phyloP scores from a whole-genome alignment of 306 rosid species.

The Arachis stenosperma region DNA sequence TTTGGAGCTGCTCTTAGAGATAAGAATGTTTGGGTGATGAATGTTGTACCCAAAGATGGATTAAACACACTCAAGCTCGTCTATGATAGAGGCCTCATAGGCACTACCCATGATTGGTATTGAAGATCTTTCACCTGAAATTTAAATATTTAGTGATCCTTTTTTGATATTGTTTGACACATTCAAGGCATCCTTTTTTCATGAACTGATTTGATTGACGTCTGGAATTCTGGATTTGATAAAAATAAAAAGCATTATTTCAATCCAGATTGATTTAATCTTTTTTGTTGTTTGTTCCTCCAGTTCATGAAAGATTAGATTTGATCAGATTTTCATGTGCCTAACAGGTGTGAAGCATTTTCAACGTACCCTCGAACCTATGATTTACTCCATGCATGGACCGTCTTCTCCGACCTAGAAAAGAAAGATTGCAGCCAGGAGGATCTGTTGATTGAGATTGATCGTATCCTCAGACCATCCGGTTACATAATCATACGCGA shows the following conservation, averaged over 20 bases:
- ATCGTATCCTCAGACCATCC: conserved; percentile 81
- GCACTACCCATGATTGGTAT: conserved; percentile 82
- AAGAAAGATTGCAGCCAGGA: conserved; percentile 73
- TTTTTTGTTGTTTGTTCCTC: background rate
- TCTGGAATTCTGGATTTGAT: background rate
- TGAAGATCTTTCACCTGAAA: conserved; percentile 25
- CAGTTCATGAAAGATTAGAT: conserved; percentile 20
- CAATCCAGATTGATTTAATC: conserved; percentile 3
- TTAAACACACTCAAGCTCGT: conserved; percentile 84
- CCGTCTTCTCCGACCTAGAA: conserved; percentile 73
- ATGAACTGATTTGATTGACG: background rate
- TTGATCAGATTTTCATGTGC: conserved; percentile 25
- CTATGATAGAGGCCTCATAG: conserved; percentile 93
- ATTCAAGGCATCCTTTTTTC: conserved; percentile 18
- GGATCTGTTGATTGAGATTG: conserved; percentile 90
- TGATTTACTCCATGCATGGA: conserved; percentile 90
- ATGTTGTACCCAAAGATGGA: conserved; percentile 85
- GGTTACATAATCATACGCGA: conserved; percentile 79
- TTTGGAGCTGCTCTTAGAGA: conserved; percentile 87
- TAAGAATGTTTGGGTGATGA: conserved; percentile 97
- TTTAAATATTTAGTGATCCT: background rate
- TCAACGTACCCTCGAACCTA: conserved; percentile 96
- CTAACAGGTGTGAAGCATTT: conserved; percentile 80
- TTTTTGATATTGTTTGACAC: conserved; percentile 3
- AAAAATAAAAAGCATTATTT: background rate